A percentile compares a stretch with the other conserved stretches of the same genome.
These are phyloP conservation scores for Botryosphaeria agaves DNA, from an alignment of 2,329 filamentous ascomycete genomes.

Conservation along the genomic window DNA sequence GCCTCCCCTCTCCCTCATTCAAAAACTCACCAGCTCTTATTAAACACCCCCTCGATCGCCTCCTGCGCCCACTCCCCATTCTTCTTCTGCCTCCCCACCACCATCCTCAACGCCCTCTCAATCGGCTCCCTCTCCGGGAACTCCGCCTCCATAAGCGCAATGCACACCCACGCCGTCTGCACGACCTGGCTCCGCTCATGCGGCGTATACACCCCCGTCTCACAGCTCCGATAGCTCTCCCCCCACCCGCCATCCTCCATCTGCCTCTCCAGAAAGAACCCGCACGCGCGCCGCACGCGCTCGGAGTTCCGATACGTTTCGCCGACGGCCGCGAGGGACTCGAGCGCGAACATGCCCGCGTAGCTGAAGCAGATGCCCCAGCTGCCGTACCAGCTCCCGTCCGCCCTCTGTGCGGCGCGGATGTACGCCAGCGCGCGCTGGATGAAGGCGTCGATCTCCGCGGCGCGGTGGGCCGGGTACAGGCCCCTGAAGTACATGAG, in stretches of 20 bases:
- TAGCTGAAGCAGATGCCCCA: slow-evolving; percentile 99
- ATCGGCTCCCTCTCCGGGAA: slow-evolving; percentile 63
- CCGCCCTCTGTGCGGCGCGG: slow-evolving; percentile 53
- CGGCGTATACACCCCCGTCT: slow-evolving; percentile 57
- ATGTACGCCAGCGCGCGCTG: slow-evolving; percentile 65
- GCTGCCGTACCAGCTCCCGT: slow-evolving; percentile 94
- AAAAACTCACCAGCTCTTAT: slow-evolving; percentile 66
- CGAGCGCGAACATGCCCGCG: slow-evolving; percentile 87
- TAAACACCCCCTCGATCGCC: slow-evolving; percentile 94
- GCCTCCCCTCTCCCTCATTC: neutral
- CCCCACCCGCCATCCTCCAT: slow-evolving; percentile 89
- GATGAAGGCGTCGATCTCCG: slow-evolving; percentile 61
- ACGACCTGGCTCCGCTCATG: slow-evolving; percentile 77
- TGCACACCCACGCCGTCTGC: slow-evolving; percentile 81
- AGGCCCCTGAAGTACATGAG: slow-evolving; percentile 65
- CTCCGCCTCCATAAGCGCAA: slow-evolving; percentile 64
- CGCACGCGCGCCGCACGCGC: slow-evolving; percentile 55
- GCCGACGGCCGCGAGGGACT: slow-evolving; percentile 65
- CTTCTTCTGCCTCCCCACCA: slow-evolving; percentile 68
- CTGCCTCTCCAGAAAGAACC: slow-evolving; percentile 75
- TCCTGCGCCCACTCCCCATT: slow-evolving; percentile 96
- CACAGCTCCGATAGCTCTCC: slow-evolving; percentile 79
- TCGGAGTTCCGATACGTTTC: slow-evolving; percentile 64
- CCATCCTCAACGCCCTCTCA: slow-evolving; percentile 54
- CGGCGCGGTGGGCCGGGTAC: slow-evolving; percentile 62